phyloP scores from a whole-genome alignment of 1,139 yeast species.

The Geotrichum reessii region DNA sequence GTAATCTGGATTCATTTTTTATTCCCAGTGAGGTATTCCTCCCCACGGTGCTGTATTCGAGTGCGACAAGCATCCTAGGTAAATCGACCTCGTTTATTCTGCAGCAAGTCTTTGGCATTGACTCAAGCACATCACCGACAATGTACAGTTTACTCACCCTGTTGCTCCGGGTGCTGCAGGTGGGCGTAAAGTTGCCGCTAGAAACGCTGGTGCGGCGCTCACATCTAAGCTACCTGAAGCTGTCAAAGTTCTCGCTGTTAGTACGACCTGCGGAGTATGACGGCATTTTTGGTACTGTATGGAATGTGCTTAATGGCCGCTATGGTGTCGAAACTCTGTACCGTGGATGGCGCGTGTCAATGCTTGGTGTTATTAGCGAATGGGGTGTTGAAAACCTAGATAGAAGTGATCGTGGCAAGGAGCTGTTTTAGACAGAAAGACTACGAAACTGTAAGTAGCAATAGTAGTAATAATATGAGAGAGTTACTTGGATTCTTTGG shows the following conservation, averaged over 20 bases:
- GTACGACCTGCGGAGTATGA: constrained; percentile 39
- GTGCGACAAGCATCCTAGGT: constrained; percentile 56
- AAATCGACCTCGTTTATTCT: constrained; percentile 70
- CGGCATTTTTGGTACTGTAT: constrained; percentile 49
- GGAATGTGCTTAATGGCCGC: constrained; percentile 43
- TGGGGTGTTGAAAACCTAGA: constrained; percentile 64
- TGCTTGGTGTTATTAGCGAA: constrained; percentile 69
- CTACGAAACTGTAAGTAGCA: not conserved
- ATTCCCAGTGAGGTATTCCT: constrained; percentile 49
- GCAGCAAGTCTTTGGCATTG: constrained; percentile 61
- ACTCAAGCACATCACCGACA: constrained; percentile 59
- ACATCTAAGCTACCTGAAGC: constrained; percentile 57
- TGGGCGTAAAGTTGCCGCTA: constrained; percentile 74
- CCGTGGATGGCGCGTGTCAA: constrained; percentile 89
- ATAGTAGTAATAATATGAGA: not conserved
- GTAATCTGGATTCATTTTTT: constrained; percentile 41
- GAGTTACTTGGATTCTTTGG: constrained; percentile 1
- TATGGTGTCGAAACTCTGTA: constrained; percentile 48
- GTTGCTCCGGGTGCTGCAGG: constrained; percentile 51
- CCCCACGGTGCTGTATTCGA: constrained; percentile 60
- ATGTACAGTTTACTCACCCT: constrained; percentile 51
- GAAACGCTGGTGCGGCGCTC: constrained; percentile 83
- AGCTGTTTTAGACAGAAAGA: constrained; percentile 25
- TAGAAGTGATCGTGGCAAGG: constrained; percentile 40
- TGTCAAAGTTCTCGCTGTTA: constrained; percentile 27